Evolutionary conservation across 2,329 filamentous ascomycete species (phyloP), one percentile per base, ranked within the genome.

Genomic region (Eutypella sp.): DNA sequence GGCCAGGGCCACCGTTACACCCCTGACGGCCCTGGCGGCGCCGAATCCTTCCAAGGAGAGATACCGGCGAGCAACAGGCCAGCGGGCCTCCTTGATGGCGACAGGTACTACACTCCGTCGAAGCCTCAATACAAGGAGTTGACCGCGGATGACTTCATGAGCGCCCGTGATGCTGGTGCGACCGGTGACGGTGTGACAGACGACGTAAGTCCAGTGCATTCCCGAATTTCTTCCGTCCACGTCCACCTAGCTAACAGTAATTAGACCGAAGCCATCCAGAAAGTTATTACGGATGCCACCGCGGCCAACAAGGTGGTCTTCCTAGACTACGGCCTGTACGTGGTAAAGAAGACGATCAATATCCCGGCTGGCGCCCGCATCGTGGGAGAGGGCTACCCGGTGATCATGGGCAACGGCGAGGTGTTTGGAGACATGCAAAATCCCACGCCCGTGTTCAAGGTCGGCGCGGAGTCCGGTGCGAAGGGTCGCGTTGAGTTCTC

Each of bases 91-190:
- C 66, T 85, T 8, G 68, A 70, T 27, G 57, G 62, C 25, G 61
- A 59, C 13, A 63, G 69, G 5, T 84, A 79, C 52, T 80, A 76
- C 50, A 73, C 85, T 54, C 79, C 81, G 40, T 82, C 84, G 50
- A 88, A 88, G 72, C 87, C 87, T 15, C 81, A 88, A 56, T 91
- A 90, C 61, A 76, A 82, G 56, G 64, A 67, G 23, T 62, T 81
- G 5, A 61, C 76, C 2, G 74, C 74, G 5, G 72, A 71, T 6
- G 71, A 75, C 23, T 85, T 91, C 59, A 66, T 87, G 57, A 70
- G 67, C 36, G 68, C 61, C 37, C 66, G 68, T 40, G 70, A 70
- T 15, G 71, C 72, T 31, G 82, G 84, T 44, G 85, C 84, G 40
- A 79, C 75, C 60, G 86, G 86, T 55, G 85, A 92, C 52, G 87